Conservation (phyloP, 176 grass and related monocot genomes). For the Oryza punctata region DNA sequence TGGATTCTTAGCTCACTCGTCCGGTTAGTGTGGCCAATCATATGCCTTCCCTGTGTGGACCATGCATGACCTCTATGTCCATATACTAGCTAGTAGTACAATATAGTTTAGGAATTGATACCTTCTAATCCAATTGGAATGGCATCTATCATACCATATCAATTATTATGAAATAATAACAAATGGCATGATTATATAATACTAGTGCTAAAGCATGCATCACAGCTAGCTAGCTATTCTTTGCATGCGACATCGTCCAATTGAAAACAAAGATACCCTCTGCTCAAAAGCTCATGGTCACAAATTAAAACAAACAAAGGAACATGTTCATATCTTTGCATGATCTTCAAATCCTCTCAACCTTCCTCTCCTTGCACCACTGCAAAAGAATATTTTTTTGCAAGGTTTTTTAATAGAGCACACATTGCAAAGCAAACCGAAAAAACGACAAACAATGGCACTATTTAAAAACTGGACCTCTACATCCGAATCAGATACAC, state of each 20-base stretch:
- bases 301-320: background rate
- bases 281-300: background rate
- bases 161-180: background rate
- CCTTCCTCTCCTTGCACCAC: background rate
- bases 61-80: conserved; percentile 36
- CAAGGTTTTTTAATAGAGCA: background rate
- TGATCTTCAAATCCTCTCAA: background rate
- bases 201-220: background rate
- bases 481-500: too few species aligned
- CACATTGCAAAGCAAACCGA: background rate
- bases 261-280: conserved; percentile 11
- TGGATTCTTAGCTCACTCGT: conserved; percentile 37
- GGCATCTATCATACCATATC: background rate
- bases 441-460: background rate
- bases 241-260: background rate
- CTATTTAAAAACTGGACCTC: too few species aligned
- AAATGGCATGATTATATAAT: background rate
- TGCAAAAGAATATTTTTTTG: background rate
- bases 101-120: conserved; percentile 43
- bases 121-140: conserved; percentile 36
- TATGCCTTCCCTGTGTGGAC: conserved; percentile 7
- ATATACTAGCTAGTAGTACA: background rate
- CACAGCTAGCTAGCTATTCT: conserved; percentile 3
- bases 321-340: conserved; percentile 9
- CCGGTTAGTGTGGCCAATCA: background rate